Percentiles rank a stretch among this genome's conserved stretches.
phyloP scores from a whole-genome alignment of 225 moss, liverwort and hornwort genomes.

The Anthoceros angustus region DNA sequence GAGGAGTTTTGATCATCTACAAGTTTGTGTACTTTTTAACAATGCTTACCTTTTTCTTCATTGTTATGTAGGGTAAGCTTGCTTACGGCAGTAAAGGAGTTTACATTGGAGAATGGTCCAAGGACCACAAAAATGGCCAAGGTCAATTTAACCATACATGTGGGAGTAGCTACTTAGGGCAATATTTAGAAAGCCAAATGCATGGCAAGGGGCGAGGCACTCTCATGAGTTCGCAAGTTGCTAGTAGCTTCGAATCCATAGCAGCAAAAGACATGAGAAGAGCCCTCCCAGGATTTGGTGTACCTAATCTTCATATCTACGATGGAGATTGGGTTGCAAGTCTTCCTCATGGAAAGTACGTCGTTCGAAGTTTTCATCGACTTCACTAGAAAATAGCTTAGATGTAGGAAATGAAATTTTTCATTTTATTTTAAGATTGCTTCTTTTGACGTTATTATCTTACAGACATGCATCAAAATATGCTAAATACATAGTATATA shows the following conservation, averaged over 20 bases:
- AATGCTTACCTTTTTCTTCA: background rate
- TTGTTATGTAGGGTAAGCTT: conserved; percentile 22
- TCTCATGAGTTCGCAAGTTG: conserved; percentile 10
- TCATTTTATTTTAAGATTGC: background rate
- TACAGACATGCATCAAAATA: background rate
- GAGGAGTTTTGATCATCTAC: background rate
- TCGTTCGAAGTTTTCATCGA: conserved; percentile 10
- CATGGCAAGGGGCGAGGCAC: conserved; percentile 24
- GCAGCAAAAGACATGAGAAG: conserved; percentile 21
- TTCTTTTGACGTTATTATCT: background rate
- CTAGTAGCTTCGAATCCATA: conserved; percentile 11
- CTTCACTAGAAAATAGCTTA: conserved; percentile 5
- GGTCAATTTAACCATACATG: conserved; percentile 14
- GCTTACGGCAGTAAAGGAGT: conserved; percentile 15
- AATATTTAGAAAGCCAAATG: conserved; percentile 22
- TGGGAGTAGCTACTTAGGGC: conserved; percentile 22
- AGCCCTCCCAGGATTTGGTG: conserved; percentile 9
- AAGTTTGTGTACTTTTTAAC: background rate
- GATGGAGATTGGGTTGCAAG: conserved; percentile 27
- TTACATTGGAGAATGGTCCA: conserved; percentile 27
- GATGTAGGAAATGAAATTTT: too few species aligned
- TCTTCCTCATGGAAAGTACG: conserved; percentile 41
- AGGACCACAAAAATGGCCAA: conserved; percentile 23
- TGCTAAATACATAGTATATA: too few species aligned
- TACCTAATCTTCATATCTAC: conserved; percentile 19